phyloP scores from a whole-genome alignment of 257 asterid genomes.

The Nicotiana knightiana region DNA sequence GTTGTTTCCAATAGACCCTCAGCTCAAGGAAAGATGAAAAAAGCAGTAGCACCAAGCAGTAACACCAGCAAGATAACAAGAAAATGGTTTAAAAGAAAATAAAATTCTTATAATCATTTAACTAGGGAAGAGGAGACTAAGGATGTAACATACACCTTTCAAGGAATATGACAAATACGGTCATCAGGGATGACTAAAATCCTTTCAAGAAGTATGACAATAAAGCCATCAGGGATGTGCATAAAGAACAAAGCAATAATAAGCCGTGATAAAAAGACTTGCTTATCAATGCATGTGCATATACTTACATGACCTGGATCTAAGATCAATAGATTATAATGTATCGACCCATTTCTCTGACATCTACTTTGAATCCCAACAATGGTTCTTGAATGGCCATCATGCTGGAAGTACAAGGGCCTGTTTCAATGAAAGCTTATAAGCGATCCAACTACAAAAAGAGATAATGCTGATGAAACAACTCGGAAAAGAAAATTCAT shows the following conservation, averaged over 20 bases:
- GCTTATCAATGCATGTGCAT: conserved; percentile 5
- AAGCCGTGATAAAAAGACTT: background rate
- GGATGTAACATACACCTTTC: background rate
- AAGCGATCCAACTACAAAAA: background rate
- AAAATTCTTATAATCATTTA: background rate
- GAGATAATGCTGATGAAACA: background rate
- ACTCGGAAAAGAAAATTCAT: background rate
- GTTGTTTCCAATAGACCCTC: too few relatives aligned
- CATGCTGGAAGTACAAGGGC: conserved; percentile 92
- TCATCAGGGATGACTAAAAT: background rate
- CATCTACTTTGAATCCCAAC: conserved; percentile 75
- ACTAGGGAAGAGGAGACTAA: background rate
- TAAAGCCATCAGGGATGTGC: background rate
- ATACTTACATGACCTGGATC: conserved; percentile 81
- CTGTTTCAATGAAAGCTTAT: conserved; percentile 33
- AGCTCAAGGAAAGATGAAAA: too few relatives aligned
- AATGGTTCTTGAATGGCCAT: conserved; percentile 92
- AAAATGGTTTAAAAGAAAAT: too few relatives aligned
- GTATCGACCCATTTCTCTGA: conserved; percentile 46
- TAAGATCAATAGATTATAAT: conserved; percentile 59
- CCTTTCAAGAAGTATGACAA: background rate
- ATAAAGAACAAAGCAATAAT: background rate
- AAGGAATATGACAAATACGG: background rate
- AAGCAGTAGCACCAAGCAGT: too few relatives aligned
- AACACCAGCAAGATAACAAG: too few relatives aligned